Conservation (phyloP, 1,139 yeast genomes). For the Blastobotrys serpentis region DNA sequence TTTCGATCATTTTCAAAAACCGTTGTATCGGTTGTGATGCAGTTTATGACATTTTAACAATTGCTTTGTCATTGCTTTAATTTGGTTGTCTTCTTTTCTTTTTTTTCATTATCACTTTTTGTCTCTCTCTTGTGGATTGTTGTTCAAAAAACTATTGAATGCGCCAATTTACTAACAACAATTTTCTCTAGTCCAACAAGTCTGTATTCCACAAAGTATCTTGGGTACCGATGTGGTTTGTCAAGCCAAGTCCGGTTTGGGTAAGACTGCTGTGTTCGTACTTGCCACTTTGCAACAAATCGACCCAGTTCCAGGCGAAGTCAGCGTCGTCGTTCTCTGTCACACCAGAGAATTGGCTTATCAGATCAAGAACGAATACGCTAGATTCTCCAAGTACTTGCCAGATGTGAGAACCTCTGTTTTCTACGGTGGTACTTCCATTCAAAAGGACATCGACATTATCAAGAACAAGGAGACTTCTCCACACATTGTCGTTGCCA, state of each 20-base stretch:
- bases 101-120: not conserved
- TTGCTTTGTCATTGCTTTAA: too few species aligned
- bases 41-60: too few species aligned
- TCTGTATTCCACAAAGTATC: constrained; percentile 96
- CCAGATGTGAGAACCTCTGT: constrained; percentile 97
- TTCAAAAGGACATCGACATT: constrained; percentile 80
- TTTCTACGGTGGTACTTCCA: constrained; percentile 94
- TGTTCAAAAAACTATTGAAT: not conserved
- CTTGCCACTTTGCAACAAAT: constrained; percentile 94
- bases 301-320: constrained; percentile 97
- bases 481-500: constrained; percentile 96
- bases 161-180: constrained; percentile 18
- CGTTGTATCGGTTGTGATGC: too few species aligned
- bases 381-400: constrained; percentile 97
- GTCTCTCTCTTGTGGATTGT: constrained; percentile 3
- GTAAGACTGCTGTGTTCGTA: constrained; percentile 98
- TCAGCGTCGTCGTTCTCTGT: constrained; percentile 89
- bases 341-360: constrained; percentile 99
- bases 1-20: not conserved
- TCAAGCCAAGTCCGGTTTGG: constrained; percentile 99
- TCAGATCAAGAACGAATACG: constrained; percentile 96
- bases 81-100: not conserved
- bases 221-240: constrained; percentile 97
- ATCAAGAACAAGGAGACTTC: constrained; percentile 90
- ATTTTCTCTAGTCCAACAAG: constrained; percentile 75